Evolutionary conservation across 23 red algal species (phyloP).

Genomic region (Gracilariopsis chorda): DNA sequence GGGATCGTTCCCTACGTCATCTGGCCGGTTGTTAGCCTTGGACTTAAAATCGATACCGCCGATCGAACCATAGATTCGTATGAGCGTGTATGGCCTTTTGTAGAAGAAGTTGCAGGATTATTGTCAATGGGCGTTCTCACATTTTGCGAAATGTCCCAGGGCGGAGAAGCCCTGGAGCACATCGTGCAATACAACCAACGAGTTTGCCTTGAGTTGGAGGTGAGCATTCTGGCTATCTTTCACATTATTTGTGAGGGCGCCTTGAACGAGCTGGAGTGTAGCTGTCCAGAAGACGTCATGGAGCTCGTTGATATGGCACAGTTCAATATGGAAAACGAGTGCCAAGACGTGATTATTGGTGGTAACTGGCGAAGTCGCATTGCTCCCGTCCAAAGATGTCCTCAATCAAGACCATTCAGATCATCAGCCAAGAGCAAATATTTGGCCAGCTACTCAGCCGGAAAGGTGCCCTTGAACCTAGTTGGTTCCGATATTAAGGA

Average conservation of each 20-base stretch:
- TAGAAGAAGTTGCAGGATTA: slow-evolving; percentile 31
- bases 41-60: background rate
- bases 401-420: background rate
- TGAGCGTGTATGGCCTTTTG: slow-evolving; percentile 37
- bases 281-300: slow-evolving; percentile 12
- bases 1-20: slow-evolving; percentile 32
- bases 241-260: slow-evolving; percentile 22
- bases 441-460: background rate
- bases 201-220: background rate
- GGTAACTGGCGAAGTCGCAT: slow-evolving; percentile 8
- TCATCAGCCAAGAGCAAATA: background rate
- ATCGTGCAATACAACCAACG: background rate
- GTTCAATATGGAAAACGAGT: background rate
- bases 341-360: background rate
- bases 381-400: background rate
- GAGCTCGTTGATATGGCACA: slow-evolving; percentile 39
- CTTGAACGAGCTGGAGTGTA: background rate
- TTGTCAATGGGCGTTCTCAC: slow-evolving; percentile 47
- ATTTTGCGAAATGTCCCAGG: background rate
- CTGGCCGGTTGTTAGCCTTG: slow-evolving; percentile 52
- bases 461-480: background rate
- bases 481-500: too few species aligned
- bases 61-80: background rate
- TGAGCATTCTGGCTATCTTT: slow-evolving; percentile 11
- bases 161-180: background rate